Conservation (phyloP, 495 filamentous ascomycete species). For the Annulohypoxylon nitens region DNA sequence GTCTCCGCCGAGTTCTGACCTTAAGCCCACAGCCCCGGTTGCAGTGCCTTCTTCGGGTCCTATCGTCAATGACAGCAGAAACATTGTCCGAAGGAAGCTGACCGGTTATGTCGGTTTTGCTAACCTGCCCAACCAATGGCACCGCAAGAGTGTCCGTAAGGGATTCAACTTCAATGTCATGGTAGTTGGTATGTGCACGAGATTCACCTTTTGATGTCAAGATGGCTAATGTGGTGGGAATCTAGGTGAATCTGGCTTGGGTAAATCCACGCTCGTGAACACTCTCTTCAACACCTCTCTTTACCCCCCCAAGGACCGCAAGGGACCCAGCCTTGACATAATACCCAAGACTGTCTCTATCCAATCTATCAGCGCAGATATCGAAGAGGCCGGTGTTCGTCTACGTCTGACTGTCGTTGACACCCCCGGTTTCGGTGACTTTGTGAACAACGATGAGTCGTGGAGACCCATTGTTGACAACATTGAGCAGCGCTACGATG, state of each 20-base stretch:
- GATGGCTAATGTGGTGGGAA: constrained; percentile 33
- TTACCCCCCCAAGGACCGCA: constrained; percentile 98
- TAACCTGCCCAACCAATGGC: constrained; percentile 99
- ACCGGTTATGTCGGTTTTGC: constrained; percentile 99
- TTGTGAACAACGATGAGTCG: constrained; percentile 99
- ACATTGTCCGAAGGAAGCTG: constrained; percentile 97
- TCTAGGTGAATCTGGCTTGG: constrained; percentile 96
- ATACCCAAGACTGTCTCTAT: constrained; percentile 99
- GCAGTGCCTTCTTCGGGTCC: constrained; percentile 41
- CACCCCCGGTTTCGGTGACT: constrained; percentile 98
- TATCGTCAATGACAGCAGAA: constrained; percentile 84
- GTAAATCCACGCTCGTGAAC: constrained; percentile 99
- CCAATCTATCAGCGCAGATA: constrained; percentile 98
- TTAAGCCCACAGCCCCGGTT: constrained; percentile 77
- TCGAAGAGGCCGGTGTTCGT: constrained; percentile 98
- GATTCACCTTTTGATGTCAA: background rate
- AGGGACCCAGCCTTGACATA: constrained; percentile 95
- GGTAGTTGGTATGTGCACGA: constrained; percentile 86
- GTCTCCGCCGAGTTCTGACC: constrained; percentile 75
- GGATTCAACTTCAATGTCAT: constrained; percentile 99
- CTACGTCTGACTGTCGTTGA: constrained; percentile 97
- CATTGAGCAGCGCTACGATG: constrained; percentile 98
- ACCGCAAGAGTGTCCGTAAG: constrained; percentile 99
- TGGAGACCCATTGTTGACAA: constrained; percentile 99
- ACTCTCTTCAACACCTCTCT: constrained; percentile 99